A percentile compares a stretch with the other conserved stretches of the same genome.
phyloP scores from a whole-genome alignment of 2,329 filamentous ascomycete species.

The Penicillium sp. region DNA sequence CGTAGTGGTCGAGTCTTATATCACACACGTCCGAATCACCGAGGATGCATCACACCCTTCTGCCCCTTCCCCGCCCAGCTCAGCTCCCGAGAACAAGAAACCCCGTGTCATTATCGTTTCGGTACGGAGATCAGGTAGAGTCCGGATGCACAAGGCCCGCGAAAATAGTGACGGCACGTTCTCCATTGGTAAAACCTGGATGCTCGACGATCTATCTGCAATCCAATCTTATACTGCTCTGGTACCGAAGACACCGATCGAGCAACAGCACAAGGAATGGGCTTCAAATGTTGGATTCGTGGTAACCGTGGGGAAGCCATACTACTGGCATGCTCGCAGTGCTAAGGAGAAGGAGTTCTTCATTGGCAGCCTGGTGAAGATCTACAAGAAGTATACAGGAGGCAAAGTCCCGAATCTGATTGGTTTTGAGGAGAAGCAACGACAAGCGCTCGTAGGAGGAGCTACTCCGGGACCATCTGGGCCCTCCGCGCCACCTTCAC shows the following conservation, averaged over 20 bases:
- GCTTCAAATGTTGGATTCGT: conserved; percentile 81
- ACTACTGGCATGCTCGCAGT: conserved; percentile 94
- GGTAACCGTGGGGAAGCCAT: conserved; percentile 87
- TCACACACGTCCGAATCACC: conserved; percentile 89
- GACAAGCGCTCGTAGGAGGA: conserved; percentile 69
- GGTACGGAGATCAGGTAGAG: conserved; percentile 86
- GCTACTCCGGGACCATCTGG: conserved; percentile 15
- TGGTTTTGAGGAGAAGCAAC: conserved; percentile 79
- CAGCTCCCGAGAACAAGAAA: conserved; percentile 76
- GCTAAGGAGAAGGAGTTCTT: conserved; percentile 99
- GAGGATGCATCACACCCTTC: conserved; percentile 85
- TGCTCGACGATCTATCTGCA: conserved; percentile 80
- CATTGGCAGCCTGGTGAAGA: conserved; percentile 92
- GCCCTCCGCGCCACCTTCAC: conserved; percentile 24
- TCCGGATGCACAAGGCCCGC: conserved; percentile 94
- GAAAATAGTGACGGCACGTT: conserved; percentile 93
- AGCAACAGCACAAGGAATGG: conserved; percentile 67
- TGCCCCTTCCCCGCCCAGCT: conserved; percentile 76
- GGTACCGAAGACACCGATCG: conserved; percentile 58
- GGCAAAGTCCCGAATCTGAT: conserved; percentile 75
- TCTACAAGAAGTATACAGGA: conserved; percentile 93
- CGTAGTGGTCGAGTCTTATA: conserved; percentile 86
- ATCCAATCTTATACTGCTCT: conserved; percentile 79
- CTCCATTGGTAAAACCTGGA: conserved; percentile 98
- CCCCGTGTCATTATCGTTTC: conserved; percentile 88